Percentiles rank a stretch among this genome's conserved stretches.
Conservation (phyloP, 2,329 filamentous ascomycete genomes). For the Arthrinium phaeospermum region DNA sequence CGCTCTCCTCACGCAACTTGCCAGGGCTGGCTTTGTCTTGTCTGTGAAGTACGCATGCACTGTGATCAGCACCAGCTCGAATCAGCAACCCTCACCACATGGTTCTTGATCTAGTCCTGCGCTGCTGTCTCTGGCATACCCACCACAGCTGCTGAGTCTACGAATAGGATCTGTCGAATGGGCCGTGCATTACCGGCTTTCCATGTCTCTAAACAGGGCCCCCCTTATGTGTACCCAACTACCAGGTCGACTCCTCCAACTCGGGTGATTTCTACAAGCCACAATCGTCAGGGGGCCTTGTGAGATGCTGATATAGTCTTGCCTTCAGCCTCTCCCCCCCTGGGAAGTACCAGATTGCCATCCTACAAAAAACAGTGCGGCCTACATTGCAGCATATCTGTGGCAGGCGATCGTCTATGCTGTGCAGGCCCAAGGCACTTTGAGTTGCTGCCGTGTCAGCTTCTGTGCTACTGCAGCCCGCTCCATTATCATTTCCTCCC, state of each 20-base stretch:
- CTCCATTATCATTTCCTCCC: slow-evolving; percentile 12
- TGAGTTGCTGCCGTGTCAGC: slow-evolving; percentile 24
- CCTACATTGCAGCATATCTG: slow-evolving; percentile 4
- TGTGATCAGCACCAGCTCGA: not conserved
- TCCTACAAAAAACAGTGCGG: not conserved
- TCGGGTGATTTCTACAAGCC: not conserved
- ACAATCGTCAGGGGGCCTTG: slow-evolving; percentile 8
- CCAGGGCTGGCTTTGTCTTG: not conserved
- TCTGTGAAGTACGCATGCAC: slow-evolving; percentile 3
- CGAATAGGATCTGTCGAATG: slow-evolving; percentile 12
- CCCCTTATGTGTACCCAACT: slow-evolving; percentile 17
- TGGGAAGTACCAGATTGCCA: not conserved
- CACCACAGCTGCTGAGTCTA: not conserved
- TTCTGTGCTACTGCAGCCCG: slow-evolving; percentile 20
- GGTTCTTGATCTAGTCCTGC: not conserved
- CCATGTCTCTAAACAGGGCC: not conserved
- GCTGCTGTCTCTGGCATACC: slow-evolving; percentile 1
- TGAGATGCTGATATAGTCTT: slow-evolving; percentile 16
- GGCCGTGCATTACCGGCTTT: slow-evolving; percentile 8
- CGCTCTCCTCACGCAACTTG: not conserved
- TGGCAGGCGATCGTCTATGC: slow-evolving; percentile 18
- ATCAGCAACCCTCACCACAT: slow-evolving; percentile 10
- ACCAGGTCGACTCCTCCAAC: not conserved
- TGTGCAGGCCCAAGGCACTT: slow-evolving; percentile 8
- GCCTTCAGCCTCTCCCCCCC: slow-evolving; percentile 3